Conservation (phyloP, 345 rosid species). For the Clausena lansium region DNA sequence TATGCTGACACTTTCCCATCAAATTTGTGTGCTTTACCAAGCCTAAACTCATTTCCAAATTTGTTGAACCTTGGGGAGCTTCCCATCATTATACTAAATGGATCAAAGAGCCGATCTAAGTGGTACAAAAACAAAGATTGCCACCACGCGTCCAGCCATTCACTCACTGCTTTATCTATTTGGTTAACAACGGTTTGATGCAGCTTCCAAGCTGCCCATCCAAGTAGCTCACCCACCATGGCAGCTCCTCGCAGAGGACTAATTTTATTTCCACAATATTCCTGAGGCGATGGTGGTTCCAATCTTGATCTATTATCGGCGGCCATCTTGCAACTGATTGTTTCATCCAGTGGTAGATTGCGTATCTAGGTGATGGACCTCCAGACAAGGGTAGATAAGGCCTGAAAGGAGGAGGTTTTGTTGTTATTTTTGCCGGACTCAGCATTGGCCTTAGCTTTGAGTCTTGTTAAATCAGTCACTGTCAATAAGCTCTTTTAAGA, state of each 20-base stretch:
- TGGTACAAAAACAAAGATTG: conserved; percentile 40
- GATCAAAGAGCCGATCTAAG: conserved; percentile 45
- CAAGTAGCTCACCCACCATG: conserved; percentile 58
- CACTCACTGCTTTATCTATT: conserved; percentile 29
- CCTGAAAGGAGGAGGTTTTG: conserved; percentile 69
- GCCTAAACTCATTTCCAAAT: conserved; percentile 72
- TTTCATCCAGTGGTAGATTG: conserved; percentile 28
- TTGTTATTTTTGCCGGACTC: conserved; percentile 28
- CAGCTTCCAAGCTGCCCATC: conserved; percentile 66
- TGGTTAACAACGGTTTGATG: conserved; percentile 52
- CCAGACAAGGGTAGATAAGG: conserved; percentile 65
- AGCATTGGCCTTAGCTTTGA: conserved; percentile 57
- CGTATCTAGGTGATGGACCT: conserved; percentile 52
- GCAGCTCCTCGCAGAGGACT: conserved; percentile 33
- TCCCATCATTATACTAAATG: conserved; percentile 62
- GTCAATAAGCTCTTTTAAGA: too few relatives aligned
- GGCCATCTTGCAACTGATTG: conserved; percentile 53
- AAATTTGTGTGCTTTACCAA: conserved; percentile 78
- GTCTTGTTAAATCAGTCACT: too few relatives aligned
- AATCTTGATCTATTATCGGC: conserved; percentile 53
- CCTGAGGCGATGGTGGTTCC: conserved; percentile 37
- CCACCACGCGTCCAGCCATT: conserved; percentile 44
- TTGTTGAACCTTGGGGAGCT: conserved; percentile 81
- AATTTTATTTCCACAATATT: conserved; percentile 68
- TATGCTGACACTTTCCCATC: conserved; percentile 63